A percentile compares a stretch with the other conserved stretches of the same genome.
Conservation (phyloP, 1,139 yeast species). For the Pichia inconspicua region DNA sequence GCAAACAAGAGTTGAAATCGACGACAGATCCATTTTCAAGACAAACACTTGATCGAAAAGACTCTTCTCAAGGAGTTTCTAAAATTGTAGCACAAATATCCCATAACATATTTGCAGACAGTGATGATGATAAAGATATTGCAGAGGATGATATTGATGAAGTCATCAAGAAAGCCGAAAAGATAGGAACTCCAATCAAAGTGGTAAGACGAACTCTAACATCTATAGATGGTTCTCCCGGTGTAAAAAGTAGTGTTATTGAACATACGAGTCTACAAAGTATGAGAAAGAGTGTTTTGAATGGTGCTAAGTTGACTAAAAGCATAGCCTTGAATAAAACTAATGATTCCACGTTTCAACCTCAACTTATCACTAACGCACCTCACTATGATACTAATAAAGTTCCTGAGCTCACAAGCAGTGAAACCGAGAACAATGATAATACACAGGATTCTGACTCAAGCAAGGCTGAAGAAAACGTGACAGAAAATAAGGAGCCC, state of each 20-base stretch:
- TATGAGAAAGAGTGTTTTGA: background rate
- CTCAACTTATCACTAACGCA: constrained; percentile 13
- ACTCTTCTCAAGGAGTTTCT: background rate
- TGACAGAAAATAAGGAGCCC: background rate
- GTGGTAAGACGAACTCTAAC: constrained; percentile 13
- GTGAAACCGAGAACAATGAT: background rate
- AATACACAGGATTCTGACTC: background rate
- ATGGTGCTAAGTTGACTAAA: constrained; percentile 31
- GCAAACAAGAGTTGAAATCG: background rate
- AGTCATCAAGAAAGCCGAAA: constrained; percentile 22
- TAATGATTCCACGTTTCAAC: constrained; percentile 16
- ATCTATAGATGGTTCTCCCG: constrained; percentile 19
- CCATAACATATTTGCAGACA: background rate
- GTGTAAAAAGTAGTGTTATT: background rate
- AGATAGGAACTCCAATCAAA: constrained; percentile 25
- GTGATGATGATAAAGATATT: background rate
- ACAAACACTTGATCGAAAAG: background rate
- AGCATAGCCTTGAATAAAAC: constrained; percentile 36
- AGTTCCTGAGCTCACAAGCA: background rate
- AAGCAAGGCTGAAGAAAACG: background rate
- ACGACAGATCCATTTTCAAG: background rate
- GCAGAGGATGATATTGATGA: constrained; percentile 19
- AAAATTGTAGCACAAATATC: background rate
- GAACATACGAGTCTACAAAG: background rate
- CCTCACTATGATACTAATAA: background rate